Percentiles rank a stretch among this genome's conserved stretches.
Evolutionary conservation across 768 basidiomycete species (phyloP).

Genomic region (Amanita inopinata): DNA sequence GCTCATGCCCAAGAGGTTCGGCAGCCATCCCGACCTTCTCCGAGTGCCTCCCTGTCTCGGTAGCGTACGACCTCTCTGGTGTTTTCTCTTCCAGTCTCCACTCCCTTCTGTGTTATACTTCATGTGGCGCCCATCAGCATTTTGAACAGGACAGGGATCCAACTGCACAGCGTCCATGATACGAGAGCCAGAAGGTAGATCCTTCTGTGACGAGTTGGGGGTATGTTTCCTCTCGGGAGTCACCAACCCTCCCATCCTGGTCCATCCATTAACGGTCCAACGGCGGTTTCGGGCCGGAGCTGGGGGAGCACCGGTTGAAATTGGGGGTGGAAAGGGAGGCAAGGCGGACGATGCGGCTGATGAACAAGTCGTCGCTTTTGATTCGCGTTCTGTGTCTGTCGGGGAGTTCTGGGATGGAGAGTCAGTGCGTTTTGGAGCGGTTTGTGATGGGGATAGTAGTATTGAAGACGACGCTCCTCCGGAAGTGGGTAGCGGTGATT

Average conservation of each 20-base stretch:
- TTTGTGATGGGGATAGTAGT: not conserved
- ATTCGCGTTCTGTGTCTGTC: not conserved
- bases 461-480: constrained; percentile 3
- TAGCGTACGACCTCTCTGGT: not conserved
- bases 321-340: not conserved
- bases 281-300: constrained; percentile 5
- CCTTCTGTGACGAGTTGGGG: not conserved
- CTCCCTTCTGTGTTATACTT: not conserved
- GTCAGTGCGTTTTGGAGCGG: constrained; percentile 1
- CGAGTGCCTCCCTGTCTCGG: not conserved
- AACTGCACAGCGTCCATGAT: not conserved
- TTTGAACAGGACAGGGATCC: not conserved
- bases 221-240: constrained; percentile 2
- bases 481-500: constrained; percentile 5
- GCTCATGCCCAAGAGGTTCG: constrained; percentile 4
- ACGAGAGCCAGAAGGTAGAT: not conserved
- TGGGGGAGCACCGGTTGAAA: not conserved
- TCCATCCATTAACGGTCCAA: constrained; percentile 8
- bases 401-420: constrained; percentile 1
- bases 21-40: constrained; percentile 6
- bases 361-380: not conserved
- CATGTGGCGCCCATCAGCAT: not conserved
- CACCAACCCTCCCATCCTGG: not conserved
- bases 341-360: not conserved
- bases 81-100: not conserved